Evolutionary conservation across 2,329 filamentous ascomycete genomes (phyloP).

Genomic region (Aspergillus fumigatus): DNA sequence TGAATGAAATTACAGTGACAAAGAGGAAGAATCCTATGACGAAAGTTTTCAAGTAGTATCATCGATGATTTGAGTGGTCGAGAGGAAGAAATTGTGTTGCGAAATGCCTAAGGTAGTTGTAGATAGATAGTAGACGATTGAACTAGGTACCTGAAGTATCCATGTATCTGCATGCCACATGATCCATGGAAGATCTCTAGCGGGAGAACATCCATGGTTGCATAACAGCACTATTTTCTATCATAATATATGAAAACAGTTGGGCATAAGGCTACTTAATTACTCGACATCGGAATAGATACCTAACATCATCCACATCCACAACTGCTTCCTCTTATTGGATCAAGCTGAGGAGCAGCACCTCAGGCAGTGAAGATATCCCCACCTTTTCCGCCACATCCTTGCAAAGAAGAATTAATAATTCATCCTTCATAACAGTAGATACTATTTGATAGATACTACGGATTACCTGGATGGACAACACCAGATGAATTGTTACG

Average conservation of each 20-base stretch:
- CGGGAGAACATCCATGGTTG: slow-evolving; percentile 4
- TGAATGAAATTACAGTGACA: background rate
- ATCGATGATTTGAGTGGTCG: background rate
- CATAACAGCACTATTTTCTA: background rate
- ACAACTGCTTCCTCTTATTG: background rate
- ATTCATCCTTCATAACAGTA: background rate
- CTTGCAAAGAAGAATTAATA: background rate
- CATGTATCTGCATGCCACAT: background rate
- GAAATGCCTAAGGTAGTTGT: background rate
- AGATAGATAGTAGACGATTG: no score
- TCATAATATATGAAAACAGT: background rate
- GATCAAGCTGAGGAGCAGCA: background rate
- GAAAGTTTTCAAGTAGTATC: background rate
- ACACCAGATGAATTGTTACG: background rate
- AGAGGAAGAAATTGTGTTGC: background rate
- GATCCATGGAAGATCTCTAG: background rate
- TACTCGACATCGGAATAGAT: no score
- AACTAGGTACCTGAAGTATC: no score
- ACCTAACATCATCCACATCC: background rate
- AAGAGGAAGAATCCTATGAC: background rate
- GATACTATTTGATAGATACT: no score
- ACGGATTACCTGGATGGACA: background rate
- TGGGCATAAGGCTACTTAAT: background rate
- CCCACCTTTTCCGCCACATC: background rate
- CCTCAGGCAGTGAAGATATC: background rate